Evolutionary conservation across 257 asterid species (phyloP).

Genomic region (Avicennia marina): DNA sequence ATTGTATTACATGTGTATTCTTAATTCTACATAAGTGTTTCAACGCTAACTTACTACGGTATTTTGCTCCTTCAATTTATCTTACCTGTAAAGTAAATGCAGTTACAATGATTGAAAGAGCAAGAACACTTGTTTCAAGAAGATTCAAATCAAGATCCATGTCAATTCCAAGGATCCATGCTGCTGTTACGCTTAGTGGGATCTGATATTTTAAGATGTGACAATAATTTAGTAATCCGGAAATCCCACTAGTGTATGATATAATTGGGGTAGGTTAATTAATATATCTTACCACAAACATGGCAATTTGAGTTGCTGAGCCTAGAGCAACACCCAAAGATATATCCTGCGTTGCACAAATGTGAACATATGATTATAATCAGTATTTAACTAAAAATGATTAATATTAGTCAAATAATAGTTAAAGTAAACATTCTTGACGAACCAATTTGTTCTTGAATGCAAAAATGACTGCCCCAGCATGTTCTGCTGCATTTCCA

Average conservation of each 20-base stretch:
- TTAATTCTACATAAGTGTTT: too few relatives aligned
- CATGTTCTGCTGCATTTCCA: slow-evolving; percentile 97
- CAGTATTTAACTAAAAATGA: too few relatives aligned
- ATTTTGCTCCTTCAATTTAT: too few relatives aligned
- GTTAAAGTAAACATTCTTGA: too few relatives aligned
- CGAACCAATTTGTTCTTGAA: slow-evolving; percentile 85
- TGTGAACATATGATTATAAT: too few relatives aligned
- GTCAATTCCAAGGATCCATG: slow-evolving; percentile 59
- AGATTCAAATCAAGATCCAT: slow-evolving; percentile 64
- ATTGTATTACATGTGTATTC: too few relatives aligned
- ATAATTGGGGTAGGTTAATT: not conserved
- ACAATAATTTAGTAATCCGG: too few relatives aligned
- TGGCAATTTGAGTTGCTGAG: slow-evolving; percentile 61
- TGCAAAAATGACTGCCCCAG: slow-evolving; percentile 90
- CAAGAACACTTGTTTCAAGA: slow-evolving; percentile 65
- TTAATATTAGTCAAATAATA: too few relatives aligned
- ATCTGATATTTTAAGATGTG: slow-evolving; percentile 30
- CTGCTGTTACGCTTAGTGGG: slow-evolving; percentile 48
- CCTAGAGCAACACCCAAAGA: slow-evolving; percentile 59
- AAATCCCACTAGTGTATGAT: too few relatives aligned
- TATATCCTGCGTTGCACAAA: slow-evolving; percentile 56
- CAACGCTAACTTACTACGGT: too few relatives aligned
- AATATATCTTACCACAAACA: slow-evolving; percentile 69
- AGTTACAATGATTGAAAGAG: slow-evolving; percentile 58
- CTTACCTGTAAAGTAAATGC: slow-evolving; percentile 73